Evolutionary conservation across 805 yeast species (phyloP).

Genomic region (Suhomyces prunicola): DNA sequence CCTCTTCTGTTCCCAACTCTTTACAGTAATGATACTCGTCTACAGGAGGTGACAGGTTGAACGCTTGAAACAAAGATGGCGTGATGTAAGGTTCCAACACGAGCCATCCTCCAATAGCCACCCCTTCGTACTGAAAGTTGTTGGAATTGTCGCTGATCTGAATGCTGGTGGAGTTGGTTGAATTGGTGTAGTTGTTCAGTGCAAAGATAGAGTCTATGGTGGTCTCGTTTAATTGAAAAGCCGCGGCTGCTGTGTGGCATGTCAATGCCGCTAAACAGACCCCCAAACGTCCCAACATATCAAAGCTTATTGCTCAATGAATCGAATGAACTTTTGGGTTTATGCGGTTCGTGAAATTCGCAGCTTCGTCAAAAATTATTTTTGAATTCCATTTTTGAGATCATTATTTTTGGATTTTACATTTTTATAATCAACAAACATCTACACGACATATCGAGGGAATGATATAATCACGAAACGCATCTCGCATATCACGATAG

Average conservation of each 20-base stretch:
- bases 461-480: not conserved
- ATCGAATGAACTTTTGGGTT: not conserved
- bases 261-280: not conserved
- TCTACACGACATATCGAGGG: not conserved
- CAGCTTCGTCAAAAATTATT: not conserved
- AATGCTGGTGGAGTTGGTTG: conserved; percentile 5
- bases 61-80: conserved; percentile 54
- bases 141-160: conserved; percentile 7
- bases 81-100: conserved; percentile 69
- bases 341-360: not conserved
- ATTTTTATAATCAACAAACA: too few relatives aligned
- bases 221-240: not conserved
- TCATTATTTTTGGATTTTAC: not conserved
- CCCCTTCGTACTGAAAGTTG: conserved; percentile 32
- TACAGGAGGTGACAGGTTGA: conserved; percentile 42
- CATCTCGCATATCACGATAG: not conserved
- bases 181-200: conserved; percentile 2
- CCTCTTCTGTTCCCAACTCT: conserved; percentile 46
- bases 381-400: not conserved
- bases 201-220: not conserved
- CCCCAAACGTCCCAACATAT: not conserved
- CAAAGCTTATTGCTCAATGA: not conserved
- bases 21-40: conserved; percentile 60
- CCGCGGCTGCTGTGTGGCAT: not conserved
- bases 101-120: conserved; percentile 70